Percentiles rank a stretch among this genome's conserved stretches.
Conservation (phyloP, 2,329 filamentous ascomycete genomes). For the Teratosphaeria gauchensis region DNA sequence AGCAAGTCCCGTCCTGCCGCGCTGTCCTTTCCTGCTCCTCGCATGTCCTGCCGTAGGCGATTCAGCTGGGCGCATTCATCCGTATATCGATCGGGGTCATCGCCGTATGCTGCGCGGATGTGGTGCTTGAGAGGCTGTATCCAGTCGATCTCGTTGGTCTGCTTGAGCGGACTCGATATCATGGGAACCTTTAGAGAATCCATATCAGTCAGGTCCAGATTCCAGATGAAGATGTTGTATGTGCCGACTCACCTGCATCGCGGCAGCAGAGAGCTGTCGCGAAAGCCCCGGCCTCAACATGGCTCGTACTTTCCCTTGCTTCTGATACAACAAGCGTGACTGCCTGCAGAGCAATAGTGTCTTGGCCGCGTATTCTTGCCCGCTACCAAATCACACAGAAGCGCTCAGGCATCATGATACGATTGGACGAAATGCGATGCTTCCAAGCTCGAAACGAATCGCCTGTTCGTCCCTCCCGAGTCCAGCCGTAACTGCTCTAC, state of each 20-base stretch:
- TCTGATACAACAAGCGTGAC: background rate
- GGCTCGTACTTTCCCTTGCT: background rate
- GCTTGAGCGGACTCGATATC: slow-evolving; percentile 85
- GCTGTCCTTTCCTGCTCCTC: slow-evolving; percentile 92
- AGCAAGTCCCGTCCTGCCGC: slow-evolving; percentile 85
- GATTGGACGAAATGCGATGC: background rate
- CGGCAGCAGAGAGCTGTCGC: slow-evolving; percentile 22
- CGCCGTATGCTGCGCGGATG: slow-evolving; percentile 87
- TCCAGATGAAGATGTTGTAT: background rate
- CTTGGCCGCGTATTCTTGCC: background rate
- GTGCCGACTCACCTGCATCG: background rate
- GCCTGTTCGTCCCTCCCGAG: background rate
- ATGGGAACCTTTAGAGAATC: slow-evolving; percentile 62
- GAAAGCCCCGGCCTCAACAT: slow-evolving; percentile 18
- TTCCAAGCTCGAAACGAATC: background rate
- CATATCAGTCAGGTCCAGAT: background rate
- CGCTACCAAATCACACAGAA: background rate
- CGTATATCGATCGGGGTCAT: slow-evolving; percentile 90
- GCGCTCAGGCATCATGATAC: background rate
- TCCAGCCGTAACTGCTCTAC: background rate
- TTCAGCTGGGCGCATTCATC: slow-evolving; percentile 95
- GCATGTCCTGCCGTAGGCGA: slow-evolving; percentile 93
- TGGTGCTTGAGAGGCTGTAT: slow-evolving; percentile 82
- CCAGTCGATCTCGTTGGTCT: slow-evolving; percentile 98
- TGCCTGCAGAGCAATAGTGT: background rate